These are phyloP conservation scores for Penicillium herquei DNA, from an alignment of 495 filamentous ascomycete species.

Conservation along the genomic window DNA sequence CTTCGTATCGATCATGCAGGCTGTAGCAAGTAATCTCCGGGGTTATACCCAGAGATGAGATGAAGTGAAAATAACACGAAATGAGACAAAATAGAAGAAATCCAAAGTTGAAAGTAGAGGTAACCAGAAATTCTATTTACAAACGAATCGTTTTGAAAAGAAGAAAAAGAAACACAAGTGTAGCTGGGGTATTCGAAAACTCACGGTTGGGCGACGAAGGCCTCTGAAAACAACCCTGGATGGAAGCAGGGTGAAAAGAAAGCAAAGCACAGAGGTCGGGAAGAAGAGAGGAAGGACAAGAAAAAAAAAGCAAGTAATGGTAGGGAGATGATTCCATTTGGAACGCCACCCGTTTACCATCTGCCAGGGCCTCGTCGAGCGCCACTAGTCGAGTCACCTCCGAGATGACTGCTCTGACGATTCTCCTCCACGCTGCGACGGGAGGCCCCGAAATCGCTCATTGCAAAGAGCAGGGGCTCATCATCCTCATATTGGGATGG, in stretches of 20 bases:
- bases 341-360: slow-evolving; percentile 36
- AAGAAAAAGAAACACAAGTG: no score
- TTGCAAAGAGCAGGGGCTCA: slow-evolving; percentile 80
- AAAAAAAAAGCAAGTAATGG: neutral
- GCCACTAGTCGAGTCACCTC: slow-evolving; percentile 27
- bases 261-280: neutral
- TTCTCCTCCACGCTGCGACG: slow-evolving; percentile 74
- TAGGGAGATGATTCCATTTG: slow-evolving; percentile 27
- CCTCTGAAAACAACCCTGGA: no score
- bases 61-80: neutral
- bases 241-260: neutral
- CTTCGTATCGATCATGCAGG: slow-evolving; percentile 13
- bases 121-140: neutral
- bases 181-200: no score
- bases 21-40: neutral
- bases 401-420: slow-evolving; percentile 46
- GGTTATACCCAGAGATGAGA: neutral
- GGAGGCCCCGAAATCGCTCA: slow-evolving; percentile 75
- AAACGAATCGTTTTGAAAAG: no score
- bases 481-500: slow-evolving; percentile 60
- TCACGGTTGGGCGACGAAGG: no score
- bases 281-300: slow-evolving; percentile 1
- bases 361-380: slow-evolving; percentile 45
- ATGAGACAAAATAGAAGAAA: neutral
- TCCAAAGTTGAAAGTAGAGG: neutral